Conservation (phyloP, 2,329 filamentous ascomycete genomes). For the Curvularia sp. region DNA sequence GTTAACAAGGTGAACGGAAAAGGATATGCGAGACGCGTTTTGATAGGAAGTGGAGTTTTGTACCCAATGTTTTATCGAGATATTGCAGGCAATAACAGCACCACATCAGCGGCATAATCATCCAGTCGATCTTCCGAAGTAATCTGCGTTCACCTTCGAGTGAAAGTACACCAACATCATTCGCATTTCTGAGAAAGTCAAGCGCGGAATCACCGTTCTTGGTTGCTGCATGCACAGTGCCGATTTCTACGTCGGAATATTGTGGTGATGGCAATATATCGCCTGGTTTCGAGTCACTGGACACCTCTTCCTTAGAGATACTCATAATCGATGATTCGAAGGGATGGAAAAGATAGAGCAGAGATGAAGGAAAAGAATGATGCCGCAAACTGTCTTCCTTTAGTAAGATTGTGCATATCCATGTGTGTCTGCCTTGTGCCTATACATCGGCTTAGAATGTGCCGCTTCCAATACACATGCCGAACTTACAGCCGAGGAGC, state of each 20-base stretch:
- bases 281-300: constrained; percentile 6
- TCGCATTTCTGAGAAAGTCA: constrained; percentile 31
- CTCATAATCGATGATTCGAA: neutral
- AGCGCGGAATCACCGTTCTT: constrained; percentile 35
- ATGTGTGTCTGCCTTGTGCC: neutral
- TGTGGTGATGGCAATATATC: constrained; percentile 5
- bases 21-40: neutral
- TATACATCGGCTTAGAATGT: neutral
- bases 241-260: constrained; percentile 18
- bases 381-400: neutral
- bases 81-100: constrained; percentile 52
- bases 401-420: neutral
- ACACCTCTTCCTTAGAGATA: constrained; percentile 1
- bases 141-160: constrained; percentile 28
- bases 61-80: constrained; percentile 53
- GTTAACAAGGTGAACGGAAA: neutral
- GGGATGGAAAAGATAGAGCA: neutral
- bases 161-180: constrained; percentile 23
- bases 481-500: constrained; percentile 4
- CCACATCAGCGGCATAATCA: constrained; percentile 53
- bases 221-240: constrained; percentile 17
- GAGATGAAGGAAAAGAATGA: neutral
- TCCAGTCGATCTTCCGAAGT: constrained; percentile 51
- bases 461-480: constrained; percentile 9
- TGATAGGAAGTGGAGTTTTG: constrained; percentile 24